Conservation (phyloP, 2,329 filamentous ascomycete species). For the Thielaviopsis cerberus region DNA sequence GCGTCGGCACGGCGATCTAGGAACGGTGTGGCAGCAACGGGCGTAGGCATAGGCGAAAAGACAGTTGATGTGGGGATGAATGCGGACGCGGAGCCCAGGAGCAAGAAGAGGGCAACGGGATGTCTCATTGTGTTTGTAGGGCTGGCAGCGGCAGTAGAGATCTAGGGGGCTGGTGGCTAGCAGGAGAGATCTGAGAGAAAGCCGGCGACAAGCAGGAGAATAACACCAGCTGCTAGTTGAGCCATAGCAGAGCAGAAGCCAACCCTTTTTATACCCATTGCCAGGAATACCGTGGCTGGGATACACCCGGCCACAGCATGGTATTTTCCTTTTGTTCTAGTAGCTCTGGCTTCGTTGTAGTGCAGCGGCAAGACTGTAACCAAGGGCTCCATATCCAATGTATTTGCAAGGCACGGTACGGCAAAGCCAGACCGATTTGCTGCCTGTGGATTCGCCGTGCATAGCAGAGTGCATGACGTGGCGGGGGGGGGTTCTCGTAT, state of each 20-base stretch:
- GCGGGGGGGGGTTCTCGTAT: not conserved
- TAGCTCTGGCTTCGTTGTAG: not conserved
- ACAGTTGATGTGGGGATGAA: not conserved
- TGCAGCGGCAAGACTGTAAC: not conserved
- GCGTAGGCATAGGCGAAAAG: not conserved
- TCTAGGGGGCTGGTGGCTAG: no score
- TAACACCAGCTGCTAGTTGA: not conserved
- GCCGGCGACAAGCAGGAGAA: no score
- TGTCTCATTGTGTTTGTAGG: not conserved
- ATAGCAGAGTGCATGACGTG: not conserved
- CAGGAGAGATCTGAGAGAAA: no score
- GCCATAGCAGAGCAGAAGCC: not conserved
- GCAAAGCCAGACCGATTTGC: not conserved
- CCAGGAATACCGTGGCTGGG: not conserved
- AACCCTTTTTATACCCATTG: not conserved
- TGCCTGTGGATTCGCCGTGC: not conserved
- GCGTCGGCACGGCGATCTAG: not conserved
- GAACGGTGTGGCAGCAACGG: not conserved
- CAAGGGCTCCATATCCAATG: not conserved
- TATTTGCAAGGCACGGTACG: not conserved
- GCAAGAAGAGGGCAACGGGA: not conserved
- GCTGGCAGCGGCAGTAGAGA: no score
- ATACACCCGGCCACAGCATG: not conserved
- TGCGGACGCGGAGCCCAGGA: not conserved
- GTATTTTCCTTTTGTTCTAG: not conserved